These are phyloP conservation scores for Sclerotinia borealis DNA, from an alignment of 2,329 filamentous ascomycete genomes.

Conservation along the genomic window DNA sequence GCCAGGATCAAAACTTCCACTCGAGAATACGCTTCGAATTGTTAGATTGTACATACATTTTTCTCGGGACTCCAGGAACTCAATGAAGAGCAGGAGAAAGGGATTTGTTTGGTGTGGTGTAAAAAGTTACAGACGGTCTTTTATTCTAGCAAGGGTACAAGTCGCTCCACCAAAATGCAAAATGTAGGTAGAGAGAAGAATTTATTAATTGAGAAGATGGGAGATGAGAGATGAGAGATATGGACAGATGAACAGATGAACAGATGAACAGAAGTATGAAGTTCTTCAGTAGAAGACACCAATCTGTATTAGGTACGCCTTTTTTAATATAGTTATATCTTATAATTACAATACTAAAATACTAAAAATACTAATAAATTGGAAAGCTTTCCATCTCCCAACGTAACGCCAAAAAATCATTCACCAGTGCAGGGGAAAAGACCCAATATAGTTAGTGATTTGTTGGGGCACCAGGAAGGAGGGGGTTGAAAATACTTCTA, in stretches of 20 bases:
- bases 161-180: conserved; percentile 13
- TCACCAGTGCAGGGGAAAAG: conserved; percentile 2
- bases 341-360: too few relatives aligned
- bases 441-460: conserved; percentile 10
- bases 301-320: not conserved
- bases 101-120: conserved; percentile 1
- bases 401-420: conserved; percentile 13
- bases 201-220: not conserved
- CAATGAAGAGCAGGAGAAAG: conserved; percentile 34
- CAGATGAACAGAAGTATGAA: not conserved
- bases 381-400: conserved; percentile 5
- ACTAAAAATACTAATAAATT: not conserved
- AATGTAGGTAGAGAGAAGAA: conserved; percentile 11
- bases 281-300: not conserved
- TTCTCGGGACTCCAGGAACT: conserved; percentile 29
- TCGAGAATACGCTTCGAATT: not conserved
- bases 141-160: conserved; percentile 8
- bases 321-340: too few relatives aligned
- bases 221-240: not conserved
- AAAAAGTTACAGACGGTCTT: conserved; percentile 10
- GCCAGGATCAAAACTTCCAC: not conserved
- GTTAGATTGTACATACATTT: conserved; percentile 18
- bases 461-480: conserved; percentile 10
- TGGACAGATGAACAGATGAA: not conserved
- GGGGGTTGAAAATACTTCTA: conserved; percentile 8